Evolutionary conservation across 441 rosid genomes (phyloP).

Genomic region (Bocquillonia castaneifolia): DNA sequence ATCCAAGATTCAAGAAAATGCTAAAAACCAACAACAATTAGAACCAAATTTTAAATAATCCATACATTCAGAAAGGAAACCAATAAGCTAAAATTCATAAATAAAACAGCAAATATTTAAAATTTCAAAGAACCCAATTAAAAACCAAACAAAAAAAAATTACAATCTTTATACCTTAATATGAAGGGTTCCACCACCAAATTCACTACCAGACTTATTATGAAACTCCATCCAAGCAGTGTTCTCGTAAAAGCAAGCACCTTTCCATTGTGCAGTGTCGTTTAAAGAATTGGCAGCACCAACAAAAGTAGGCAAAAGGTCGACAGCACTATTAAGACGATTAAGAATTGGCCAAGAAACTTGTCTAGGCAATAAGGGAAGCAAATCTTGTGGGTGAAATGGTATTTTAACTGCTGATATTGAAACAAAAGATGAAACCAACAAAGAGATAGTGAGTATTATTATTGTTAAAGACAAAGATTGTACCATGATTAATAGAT

Average conservation of each 20-base stretch:
- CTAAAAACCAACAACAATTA: neutral
- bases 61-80: neutral
- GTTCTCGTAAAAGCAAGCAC: slow-evolving; percentile 78
- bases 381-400: slow-evolving; percentile 69
- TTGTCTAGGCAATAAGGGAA: slow-evolving; percentile 64
- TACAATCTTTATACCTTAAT: slow-evolving; percentile 45
- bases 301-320: slow-evolving; percentile 73
- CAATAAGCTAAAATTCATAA: neutral
- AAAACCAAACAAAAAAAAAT: neutral
- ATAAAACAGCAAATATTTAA: neutral
- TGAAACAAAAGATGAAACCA: neutral
- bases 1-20: slow-evolving; percentile 2
- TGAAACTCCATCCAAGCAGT: slow-evolving; percentile 88
- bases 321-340: slow-evolving; percentile 50
- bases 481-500: slow-evolving; percentile 5
- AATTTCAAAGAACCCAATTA: neutral
- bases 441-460: neutral
- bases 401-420: slow-evolving; percentile 28
- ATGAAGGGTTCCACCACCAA: slow-evolving; percentile 94
- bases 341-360: slow-evolving; percentile 77
- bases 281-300: slow-evolving; percentile 64
- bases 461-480: neutral
- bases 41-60: neutral
- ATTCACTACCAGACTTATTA: slow-evolving; percentile 61
- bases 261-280: slow-evolving; percentile 59